Base-by-base conservation (phyloP, 345 rosid genomes). In the Brassica nigra region DNA sequence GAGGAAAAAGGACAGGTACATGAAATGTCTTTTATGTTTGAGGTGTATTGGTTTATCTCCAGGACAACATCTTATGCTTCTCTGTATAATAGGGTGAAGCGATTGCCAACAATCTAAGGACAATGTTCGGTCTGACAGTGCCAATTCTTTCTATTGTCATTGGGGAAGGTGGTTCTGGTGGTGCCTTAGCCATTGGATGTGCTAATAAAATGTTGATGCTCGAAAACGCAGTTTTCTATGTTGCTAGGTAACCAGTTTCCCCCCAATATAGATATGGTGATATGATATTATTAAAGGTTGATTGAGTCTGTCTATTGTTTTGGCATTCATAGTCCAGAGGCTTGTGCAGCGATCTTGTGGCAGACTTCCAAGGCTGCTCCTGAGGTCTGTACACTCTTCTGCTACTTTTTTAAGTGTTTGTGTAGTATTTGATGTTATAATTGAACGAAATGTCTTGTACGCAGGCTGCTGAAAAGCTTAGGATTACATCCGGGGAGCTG, bases 91-190 rank as follows among this genome's bases (percentile, higher is more conserved):
- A 91, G 99, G 99, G 97, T 72, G 99, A 95, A 90, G 98, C 99
- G 18, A 93, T 95, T 82, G 98, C 99, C 76, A 87, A 87, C 74
- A 95, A 93, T 81, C 86, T 95, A 83, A 91, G 96, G 89, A 87
- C 94, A 39, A 95, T 95, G 98, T 95, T 95, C 33, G 96, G 97
- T 79, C 85, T 95, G 39, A 95, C 91, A 88, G 99, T 95, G 62
- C 99, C 99, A 2, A 85, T 95, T 74, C 73, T 95, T 80, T 90
- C 99, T 31, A 91, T 95, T 76, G 97, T 95, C 81, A 91, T 93
- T 44, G 98, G 97, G 65, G 99, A 95, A 86, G 99, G 99, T 87
- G 99, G 99, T 73, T 93, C 98, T 88, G 99, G 99, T 65, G 99
- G 99, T 83, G 99, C 98, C 78, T 78, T 95, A 82, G 99, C 99